Percentiles rank a stretch among this genome's conserved stretches.
Evolutionary conservation across 805 yeast species (phyloP).

Genomic region (Pichia nakasei): DNA sequence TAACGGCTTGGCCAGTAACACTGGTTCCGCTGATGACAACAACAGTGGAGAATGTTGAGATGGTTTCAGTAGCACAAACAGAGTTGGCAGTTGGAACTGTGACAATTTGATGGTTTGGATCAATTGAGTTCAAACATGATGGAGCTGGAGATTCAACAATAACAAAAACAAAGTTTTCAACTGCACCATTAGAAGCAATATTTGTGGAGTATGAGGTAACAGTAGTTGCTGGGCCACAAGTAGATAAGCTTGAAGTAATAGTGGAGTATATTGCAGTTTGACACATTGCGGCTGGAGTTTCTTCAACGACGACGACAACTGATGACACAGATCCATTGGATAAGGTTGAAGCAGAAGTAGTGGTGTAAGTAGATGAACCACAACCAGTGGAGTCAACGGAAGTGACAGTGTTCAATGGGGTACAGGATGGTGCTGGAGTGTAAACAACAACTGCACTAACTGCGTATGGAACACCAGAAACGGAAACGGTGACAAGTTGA

Average conservation of each 20-base stretch:
- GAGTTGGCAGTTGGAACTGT: too few species aligned
- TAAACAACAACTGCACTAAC: not conserved
- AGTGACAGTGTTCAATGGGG: not conserved
- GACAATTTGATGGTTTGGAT: too few species aligned
- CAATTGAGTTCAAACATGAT: not conserved
- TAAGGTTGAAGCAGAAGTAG: not conserved
- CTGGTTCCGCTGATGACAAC: not conserved
- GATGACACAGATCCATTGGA: not conserved
- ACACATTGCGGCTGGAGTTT: too few species aligned
- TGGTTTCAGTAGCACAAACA: too few species aligned
- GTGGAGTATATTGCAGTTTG: too few species aligned
- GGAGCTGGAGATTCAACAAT: conserved; percentile 6
- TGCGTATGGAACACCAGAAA: not conserved
- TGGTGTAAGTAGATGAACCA: not conserved
- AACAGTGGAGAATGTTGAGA: not conserved
- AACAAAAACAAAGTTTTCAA: not conserved
- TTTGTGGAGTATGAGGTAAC: not conserved
- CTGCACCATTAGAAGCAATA: not conserved
- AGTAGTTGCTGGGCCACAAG: not conserved
- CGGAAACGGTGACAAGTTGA: not conserved
- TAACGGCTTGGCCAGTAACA: not conserved
- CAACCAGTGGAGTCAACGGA: not conserved
- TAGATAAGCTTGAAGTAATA: not conserved
- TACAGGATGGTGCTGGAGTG: conserved; percentile 4
- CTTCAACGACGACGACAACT: conserved; percentile 1